Evolutionary conservation across 768 basidiomycete species (phyloP).

Genomic region (Ephemerocybe angulata): DNA sequence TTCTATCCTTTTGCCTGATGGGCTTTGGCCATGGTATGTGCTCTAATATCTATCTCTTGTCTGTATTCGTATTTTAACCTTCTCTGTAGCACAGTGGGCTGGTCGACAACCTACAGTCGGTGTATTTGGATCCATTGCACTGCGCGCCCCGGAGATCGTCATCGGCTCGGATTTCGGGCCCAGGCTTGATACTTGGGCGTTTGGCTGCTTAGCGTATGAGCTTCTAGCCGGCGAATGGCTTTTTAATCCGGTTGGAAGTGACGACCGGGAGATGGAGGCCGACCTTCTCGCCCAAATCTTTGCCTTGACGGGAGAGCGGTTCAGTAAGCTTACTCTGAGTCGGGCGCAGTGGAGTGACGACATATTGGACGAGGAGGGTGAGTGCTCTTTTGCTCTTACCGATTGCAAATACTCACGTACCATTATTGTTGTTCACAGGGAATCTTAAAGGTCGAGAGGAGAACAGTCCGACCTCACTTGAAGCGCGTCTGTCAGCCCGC

Average conservation of each 20-base stretch:
- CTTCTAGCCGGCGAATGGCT: constrained; percentile 20
- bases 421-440: constrained; percentile 4
- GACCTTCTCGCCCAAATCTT: constrained; percentile 28
- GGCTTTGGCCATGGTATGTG: constrained; percentile 20
- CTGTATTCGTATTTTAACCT: background rate
- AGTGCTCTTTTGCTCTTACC: background rate
- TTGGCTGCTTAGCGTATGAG: constrained; percentile 28
- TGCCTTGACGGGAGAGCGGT: constrained; percentile 23
- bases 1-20: background rate
- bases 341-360: constrained; percentile 2
- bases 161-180: constrained; percentile 18
- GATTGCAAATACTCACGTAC: background rate
- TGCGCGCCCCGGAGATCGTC: constrained; percentile 25
- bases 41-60: background rate
- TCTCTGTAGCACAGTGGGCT: constrained; percentile 17
- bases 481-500: constrained; percentile 6
- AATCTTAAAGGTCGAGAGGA: constrained; percentile 6
- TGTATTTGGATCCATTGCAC: constrained; percentile 8
- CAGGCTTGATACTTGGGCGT: constrained; percentile 23
- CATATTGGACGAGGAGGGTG: background rate
- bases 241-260: constrained; percentile 17
- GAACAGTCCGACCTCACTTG: constrained; percentile 1
- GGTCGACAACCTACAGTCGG: constrained; percentile 16
- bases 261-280: constrained; percentile 18
- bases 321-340: constrained; percentile 15